Evolutionary conservation across 1,139 yeast genomes (phyloP), one percentile per base, ranked within the genome.

Genomic region (Candida sanyaensis): DNA sequence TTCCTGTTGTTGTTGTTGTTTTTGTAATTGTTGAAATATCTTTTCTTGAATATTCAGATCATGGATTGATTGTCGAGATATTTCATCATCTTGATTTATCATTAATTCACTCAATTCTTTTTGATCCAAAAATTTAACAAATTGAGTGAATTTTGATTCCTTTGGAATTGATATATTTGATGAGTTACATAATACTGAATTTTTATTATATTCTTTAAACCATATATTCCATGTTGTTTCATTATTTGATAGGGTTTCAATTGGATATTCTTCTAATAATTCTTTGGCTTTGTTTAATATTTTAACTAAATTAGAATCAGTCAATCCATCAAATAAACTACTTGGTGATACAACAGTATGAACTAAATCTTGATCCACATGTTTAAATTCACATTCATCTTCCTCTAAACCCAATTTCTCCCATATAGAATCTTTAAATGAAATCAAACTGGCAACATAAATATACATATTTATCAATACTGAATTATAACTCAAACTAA

Each of bases 401-500:
- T 52, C 54, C 1, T 46, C 53, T 10, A 55, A 23, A 4, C 53
- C 54, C 49, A 75, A 56, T 36, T 54, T 45, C 24, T 61, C 62
- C 36, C 76, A 61, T 1, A 86, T 68, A 5, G 65, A 65, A 3
- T 63, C 65, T 53, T 77, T 80, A 47, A 69, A 71, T 41, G 63
- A 59, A 6, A 78, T 47, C 30, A 86, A 55, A 32, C 83, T 63
- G 1, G 89, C 75, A 2, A 71, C 81, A 58, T 84, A 88, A 9
- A 87, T 60, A 56, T 86, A 87, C 5, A 84, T 57, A 10, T 48
- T 72, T 47, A 60, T 80, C 48, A 65, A 62, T 44, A 72, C 71
- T 1, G 83, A 71, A 17, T 69, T 70, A 46, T 77, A 70, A 32
- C 83, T 73, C 43, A 88, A 64, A 9, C 82, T 68, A 51, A 75